Percentiles rank a stretch among this genome's conserved stretches.
These are phyloP conservation scores for Pythium coloratum DNA, from an alignment of 352 stramenopile genomes.

Conservation along the genomic window DNA sequence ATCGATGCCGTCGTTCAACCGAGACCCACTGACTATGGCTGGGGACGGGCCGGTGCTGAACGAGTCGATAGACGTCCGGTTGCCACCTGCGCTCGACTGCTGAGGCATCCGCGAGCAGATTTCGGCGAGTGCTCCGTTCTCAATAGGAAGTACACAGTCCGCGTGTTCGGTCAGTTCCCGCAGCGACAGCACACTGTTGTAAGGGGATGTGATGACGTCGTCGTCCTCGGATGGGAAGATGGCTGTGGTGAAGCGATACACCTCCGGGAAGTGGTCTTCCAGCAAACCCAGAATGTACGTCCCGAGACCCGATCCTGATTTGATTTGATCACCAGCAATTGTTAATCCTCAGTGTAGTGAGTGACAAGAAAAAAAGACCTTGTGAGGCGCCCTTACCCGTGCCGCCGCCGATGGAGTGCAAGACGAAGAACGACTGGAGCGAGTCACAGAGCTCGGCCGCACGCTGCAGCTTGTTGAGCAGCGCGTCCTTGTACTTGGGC, in stretches of 20 bases:
- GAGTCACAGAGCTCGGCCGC: conserved; percentile 89
- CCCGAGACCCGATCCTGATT: conserved; percentile 80
- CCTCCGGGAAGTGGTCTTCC: conserved; percentile 84
- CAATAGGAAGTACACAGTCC: conserved; percentile 90
- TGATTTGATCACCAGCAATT: neutral
- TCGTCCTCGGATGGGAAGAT: conserved; percentile 87
- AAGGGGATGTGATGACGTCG: conserved; percentile 92
- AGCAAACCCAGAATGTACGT: conserved; percentile 86
- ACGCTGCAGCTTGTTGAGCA: conserved; percentile 69
- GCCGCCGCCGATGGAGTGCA: conserved; percentile 92
- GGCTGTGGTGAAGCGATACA: conserved; percentile 82
- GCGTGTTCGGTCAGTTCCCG: conserved; percentile 84
- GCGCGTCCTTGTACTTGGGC: conserved; percentile 79
- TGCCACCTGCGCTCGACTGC: neutral
- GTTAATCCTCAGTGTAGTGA: too few relatives aligned
- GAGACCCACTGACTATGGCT: conserved; percentile 35
- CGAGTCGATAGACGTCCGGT: neutral
- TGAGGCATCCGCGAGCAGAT: conserved; percentile 35
- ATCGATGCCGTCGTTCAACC: conserved; percentile 49
- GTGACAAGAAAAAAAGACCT: neutral
- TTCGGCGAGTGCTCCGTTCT: conserved; percentile 88
- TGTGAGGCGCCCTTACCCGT: conserved; percentile 42
- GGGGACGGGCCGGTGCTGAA: neutral
- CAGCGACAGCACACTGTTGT: conserved; percentile 89
- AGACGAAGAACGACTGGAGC: conserved; percentile 91